A percentile compares a stretch with the other conserved stretches of the same genome.
These are phyloP conservation scores for Pilaira anomala DNA, from an alignment of 192 early-diverging fungal genomes.

Conservation along the genomic window DNA sequence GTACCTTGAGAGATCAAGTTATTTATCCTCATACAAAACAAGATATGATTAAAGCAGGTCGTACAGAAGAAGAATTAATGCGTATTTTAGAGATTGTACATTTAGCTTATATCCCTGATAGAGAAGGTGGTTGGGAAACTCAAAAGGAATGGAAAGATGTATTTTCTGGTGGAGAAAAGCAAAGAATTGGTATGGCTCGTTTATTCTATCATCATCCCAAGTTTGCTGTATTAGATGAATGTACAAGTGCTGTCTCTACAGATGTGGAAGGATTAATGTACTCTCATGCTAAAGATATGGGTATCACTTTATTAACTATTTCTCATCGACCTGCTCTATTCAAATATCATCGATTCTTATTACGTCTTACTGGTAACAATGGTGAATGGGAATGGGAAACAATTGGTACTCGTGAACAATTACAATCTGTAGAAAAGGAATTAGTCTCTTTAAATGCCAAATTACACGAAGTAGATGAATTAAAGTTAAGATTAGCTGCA, in stretches of 20 bases:
- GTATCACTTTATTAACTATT: conserved; percentile 92
- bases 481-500: conserved; percentile 42
- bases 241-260: conserved; percentile 80
- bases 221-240: conserved; percentile 97
- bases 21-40: conserved; percentile 90
- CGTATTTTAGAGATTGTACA: conserved; percentile 83
- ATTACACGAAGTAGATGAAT: conserved; percentile 46
- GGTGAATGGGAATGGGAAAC: conserved; percentile 78
- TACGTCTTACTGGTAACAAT: conserved; percentile 90
- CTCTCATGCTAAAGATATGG: conserved; percentile 72
- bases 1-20: conserved; percentile 93
- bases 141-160: conserved; percentile 90
- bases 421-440: conserved; percentile 85
- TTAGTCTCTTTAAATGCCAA: conserved; percentile 65
- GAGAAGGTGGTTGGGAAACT: conserved; percentile 89
- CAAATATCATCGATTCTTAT: conserved; percentile 93
- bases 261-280: conserved; percentile 94
- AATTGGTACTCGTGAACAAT: conserved; percentile 76
- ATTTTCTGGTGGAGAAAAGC: conserved; percentile 95
- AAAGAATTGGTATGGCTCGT: conserved; percentile 91
- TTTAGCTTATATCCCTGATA: conserved; percentile 70
- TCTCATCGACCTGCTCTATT: conserved; percentile 93
- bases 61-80: conserved; percentile 79
- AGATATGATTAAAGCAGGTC: conserved; percentile 71
- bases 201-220: conserved; percentile 95